These are phyloP conservation scores for Thermothelomyces thermophilus DNA, from an alignment of 2,329 filamentous ascomycete species.

Conservation along the genomic window DNA sequence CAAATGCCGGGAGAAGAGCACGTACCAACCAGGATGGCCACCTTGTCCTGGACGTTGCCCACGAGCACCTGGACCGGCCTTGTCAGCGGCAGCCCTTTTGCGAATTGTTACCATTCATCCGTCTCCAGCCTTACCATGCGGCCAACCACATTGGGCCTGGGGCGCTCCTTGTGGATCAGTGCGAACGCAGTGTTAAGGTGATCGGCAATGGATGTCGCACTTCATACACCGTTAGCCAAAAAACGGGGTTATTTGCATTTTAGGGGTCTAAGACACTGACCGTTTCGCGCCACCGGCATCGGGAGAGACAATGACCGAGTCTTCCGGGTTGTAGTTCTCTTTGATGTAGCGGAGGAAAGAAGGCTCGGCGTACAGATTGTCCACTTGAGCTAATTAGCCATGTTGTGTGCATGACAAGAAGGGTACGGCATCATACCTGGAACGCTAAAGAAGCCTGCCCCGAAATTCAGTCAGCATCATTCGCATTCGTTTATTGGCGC, in stretches of 20 bases:
- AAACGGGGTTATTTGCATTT: too few species aligned
- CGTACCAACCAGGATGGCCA: conserved; percentile 73
- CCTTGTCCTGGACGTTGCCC: conserved; percentile 82
- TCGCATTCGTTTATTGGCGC: neutral
- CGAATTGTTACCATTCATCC: too few species aligned
- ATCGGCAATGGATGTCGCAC: conserved; percentile 85
- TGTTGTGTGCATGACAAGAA: neutral
- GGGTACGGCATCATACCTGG: conserved; percentile 30
- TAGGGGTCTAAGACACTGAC: conserved; percentile 33
- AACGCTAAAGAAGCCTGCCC: conserved; percentile 82
- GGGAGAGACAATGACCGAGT: conserved; percentile 89
- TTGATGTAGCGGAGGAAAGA: conserved; percentile 87
- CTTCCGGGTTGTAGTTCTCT: conserved; percentile 72
- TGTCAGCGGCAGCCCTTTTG: conserved; percentile 1
- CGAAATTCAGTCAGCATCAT: conserved; percentile 36
- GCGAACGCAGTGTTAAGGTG: conserved; percentile 85
- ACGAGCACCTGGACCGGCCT: conserved; percentile 56
- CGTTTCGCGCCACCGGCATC: conserved; percentile 93
- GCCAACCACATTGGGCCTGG: conserved; percentile 72
- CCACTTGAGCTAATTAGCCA: conserved; percentile 15
- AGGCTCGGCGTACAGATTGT: conserved; percentile 87
- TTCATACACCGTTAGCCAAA: conserved; percentile 9
- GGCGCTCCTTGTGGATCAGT: conserved; percentile 93
- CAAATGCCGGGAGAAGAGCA: neutral
- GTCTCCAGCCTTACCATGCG: conserved; percentile 53